Evolutionary conservation across 768 basidiomycete species (phyloP).

Genomic region (Tylopilus subfusipes): DNA sequence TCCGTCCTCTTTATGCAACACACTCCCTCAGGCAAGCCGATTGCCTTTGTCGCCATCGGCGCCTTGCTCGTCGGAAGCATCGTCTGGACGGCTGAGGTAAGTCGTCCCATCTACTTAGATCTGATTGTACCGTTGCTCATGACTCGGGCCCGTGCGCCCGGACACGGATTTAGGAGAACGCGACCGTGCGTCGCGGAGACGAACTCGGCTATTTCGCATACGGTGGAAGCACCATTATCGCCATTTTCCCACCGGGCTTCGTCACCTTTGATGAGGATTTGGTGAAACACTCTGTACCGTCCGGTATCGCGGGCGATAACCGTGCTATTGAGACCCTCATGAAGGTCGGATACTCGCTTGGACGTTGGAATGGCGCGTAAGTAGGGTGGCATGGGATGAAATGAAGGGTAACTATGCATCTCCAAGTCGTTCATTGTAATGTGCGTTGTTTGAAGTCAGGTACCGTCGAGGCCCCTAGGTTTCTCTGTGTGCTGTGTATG

Average conservation of each 20-base stretch:
- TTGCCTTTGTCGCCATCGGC: slow-evolving; percentile 74
- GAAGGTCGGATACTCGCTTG: slow-evolving; percentile 38
- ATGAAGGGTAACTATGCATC: too few species aligned
- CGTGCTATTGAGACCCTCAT: slow-evolving; percentile 63
- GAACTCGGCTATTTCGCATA: slow-evolving; percentile 69
- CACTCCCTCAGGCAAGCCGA: slow-evolving; percentile 38
- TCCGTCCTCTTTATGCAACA: slow-evolving; percentile 54
- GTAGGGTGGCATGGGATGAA: background rate
- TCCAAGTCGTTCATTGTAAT: background rate
- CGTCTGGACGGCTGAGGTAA: slow-evolving; percentile 48
- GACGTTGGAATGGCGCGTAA: slow-evolving; percentile 21
- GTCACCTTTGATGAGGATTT: slow-evolving; percentile 64
- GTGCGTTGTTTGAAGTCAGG: background rate
- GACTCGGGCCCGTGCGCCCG: background rate
- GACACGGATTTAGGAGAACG: slow-evolving; percentile 34
- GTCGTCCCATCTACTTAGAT: background rate
- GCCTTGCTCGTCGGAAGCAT: slow-evolving; percentile 81
- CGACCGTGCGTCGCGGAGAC: slow-evolving; percentile 58
- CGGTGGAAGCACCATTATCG: slow-evolving; percentile 72
- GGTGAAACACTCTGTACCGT: slow-evolving; percentile 44
- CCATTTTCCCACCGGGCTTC: slow-evolving; percentile 52
- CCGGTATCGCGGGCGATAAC: background rate
- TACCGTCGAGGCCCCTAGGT: background rate
- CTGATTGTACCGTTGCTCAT: background rate
- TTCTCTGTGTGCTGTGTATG: too few species aligned